Evolutionary conservation across 495 filamentous ascomycete genomes (phyloP).

Genomic region (Hypoxylon fuscum): DNA sequence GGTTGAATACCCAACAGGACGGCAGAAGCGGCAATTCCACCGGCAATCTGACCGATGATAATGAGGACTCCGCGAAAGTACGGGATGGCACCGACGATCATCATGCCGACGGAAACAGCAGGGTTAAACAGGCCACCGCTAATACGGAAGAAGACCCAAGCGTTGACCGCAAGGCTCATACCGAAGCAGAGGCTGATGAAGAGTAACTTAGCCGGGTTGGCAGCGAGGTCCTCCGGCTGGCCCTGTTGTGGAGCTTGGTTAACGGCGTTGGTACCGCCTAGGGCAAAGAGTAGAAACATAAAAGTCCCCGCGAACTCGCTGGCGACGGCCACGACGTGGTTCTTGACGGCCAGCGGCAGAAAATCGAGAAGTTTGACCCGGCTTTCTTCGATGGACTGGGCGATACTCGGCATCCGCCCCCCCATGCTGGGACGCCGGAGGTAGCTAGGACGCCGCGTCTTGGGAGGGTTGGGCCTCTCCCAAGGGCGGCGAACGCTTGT

Average conservation of each 20-base stretch:
- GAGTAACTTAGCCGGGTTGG: slow-evolving; percentile 61
- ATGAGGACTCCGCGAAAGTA: slow-evolving; percentile 59
- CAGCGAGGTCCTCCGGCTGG: slow-evolving; percentile 36
- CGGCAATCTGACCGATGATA: slow-evolving; percentile 65
- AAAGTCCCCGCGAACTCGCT: slow-evolving; percentile 85
- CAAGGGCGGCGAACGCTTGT: background rate
- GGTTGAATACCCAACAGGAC: slow-evolving; percentile 69
- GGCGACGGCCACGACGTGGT: slow-evolving; percentile 66
- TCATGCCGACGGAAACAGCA: slow-evolving; percentile 66
- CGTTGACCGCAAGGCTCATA: slow-evolving; percentile 79
- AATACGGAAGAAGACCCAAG: slow-evolving; percentile 86
- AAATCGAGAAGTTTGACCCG: slow-evolving; percentile 2
- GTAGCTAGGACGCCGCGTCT: slow-evolving; percentile 2
- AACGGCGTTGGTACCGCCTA: slow-evolving; percentile 79
- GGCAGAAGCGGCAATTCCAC: slow-evolving; percentile 66
- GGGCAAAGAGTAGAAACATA: slow-evolving; percentile 84
- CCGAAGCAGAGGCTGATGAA: slow-evolving; percentile 80
- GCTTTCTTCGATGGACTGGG: slow-evolving; percentile 3
- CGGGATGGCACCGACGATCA: slow-evolving; percentile 64
- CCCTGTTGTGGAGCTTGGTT: slow-evolving; percentile 45
- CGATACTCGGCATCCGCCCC: slow-evolving; percentile 1
- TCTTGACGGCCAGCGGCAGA: slow-evolving; percentile 26
- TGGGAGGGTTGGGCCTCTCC: slow-evolving; percentile 9
- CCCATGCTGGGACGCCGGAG: slow-evolving; percentile 1
- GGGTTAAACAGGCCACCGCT: slow-evolving; percentile 86